Evolutionary conservation across 768 basidiomycete genomes (phyloP).

Genomic region (Lentinula boryana): DNA sequence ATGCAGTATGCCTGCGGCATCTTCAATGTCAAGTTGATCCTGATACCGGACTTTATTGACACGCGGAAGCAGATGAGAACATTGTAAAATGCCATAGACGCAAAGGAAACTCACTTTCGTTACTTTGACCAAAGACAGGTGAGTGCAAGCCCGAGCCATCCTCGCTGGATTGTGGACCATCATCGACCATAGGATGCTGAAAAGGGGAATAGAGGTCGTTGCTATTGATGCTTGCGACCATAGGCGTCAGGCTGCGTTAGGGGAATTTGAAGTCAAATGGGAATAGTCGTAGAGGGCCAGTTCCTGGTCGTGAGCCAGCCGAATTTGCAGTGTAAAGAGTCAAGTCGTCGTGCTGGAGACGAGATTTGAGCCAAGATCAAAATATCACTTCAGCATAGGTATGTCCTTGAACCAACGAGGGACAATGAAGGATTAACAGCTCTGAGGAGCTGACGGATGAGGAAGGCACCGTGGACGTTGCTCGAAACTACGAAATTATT

Average conservation of each 20-base stretch:
- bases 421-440: neutral
- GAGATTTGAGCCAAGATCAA: constrained; percentile 27
- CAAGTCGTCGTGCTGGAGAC: constrained; percentile 19
- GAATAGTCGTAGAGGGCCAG: constrained; percentile 12
- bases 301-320: constrained; percentile 37
- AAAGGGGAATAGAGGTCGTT: constrained; percentile 52
- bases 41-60: constrained; percentile 71
- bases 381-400: constrained; percentile 24
- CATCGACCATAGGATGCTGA: constrained; percentile 47
- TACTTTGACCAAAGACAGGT: constrained; percentile 54
- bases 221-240: constrained; percentile 52
- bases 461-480: constrained; percentile 3
- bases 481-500: neutral
- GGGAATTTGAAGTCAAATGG: constrained; percentile 22
- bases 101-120: constrained; percentile 49
- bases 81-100: constrained; percentile 32
- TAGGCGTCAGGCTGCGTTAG: constrained; percentile 21
- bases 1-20: constrained; percentile 42
- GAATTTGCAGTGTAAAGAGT: constrained; percentile 31
- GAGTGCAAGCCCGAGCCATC: constrained; percentile 74
- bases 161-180: constrained; percentile 67
- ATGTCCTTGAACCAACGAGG: neutral
- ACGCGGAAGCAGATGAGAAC: constrained; percentile 26
- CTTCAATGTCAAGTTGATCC: constrained; percentile 39
- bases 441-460: neutral